These are phyloP conservation scores for Senna tora DNA, from an alignment of 306 rosid species.

Conservation along the genomic window DNA sequence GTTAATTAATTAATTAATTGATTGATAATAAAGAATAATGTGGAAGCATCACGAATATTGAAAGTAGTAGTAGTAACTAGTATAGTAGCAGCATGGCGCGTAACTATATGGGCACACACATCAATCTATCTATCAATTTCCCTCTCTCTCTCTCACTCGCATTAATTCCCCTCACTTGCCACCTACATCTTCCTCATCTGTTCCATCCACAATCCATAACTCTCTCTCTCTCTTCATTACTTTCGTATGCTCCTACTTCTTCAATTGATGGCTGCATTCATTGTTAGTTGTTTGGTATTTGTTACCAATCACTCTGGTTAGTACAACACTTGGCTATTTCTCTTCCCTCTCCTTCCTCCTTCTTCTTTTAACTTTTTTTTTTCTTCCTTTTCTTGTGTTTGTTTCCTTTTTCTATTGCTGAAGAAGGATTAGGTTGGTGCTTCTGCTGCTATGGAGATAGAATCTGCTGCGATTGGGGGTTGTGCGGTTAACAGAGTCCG, in stretches of 20 bases:
- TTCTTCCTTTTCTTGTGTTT: neutral
- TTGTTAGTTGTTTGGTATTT: constrained; percentile 68
- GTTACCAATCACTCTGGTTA: constrained; percentile 34
- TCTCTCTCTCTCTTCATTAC: constrained; percentile 56
- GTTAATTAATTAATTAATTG: too few relatives aligned
- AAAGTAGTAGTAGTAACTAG: too few relatives aligned
- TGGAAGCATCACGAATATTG: too few relatives aligned
- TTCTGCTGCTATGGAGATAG: constrained; percentile 56
- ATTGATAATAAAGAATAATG: too few relatives aligned
- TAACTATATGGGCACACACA: too few relatives aligned
- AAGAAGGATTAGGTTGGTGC: neutral
- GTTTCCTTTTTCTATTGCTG: neutral
- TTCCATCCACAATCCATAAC: constrained; percentile 31
- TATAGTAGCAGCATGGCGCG: too few relatives aligned
- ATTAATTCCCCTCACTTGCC: constrained; percentile 56
- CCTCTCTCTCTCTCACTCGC: constrained; percentile 34
- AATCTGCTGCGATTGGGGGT: constrained; percentile 29
- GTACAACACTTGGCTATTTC: neutral
- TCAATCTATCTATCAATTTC: too few relatives aligned
- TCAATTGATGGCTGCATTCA: constrained; percentile 40
- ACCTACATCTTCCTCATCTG: constrained; percentile 46
- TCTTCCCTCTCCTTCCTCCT: neutral
- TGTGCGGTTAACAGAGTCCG: constrained; percentile 26
- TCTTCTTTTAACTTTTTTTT: too few relatives aligned
- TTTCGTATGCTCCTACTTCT: constrained; percentile 22